Evolutionary conservation across 139 green algal genomes (phyloP).

Genomic region (Mesotaenium endlicherianum): DNA sequence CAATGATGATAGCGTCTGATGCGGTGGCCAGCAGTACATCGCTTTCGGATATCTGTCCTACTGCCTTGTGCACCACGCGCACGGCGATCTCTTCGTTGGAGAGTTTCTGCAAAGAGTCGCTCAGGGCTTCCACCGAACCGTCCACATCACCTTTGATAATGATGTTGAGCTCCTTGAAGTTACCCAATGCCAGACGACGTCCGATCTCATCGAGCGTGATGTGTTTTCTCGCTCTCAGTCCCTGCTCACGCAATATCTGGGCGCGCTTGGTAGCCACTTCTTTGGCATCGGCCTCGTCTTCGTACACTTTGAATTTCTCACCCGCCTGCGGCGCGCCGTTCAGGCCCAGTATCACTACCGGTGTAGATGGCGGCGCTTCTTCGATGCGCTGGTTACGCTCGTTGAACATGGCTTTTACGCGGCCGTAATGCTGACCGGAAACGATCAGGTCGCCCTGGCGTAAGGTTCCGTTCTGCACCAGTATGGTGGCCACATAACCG

Average conservation of each 20-base stretch:
- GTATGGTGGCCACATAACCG: conserved; percentile 79
- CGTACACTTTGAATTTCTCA: no score
- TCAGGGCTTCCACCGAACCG: conserved; percentile 90
- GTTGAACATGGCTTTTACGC: no score
- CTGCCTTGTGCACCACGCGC: conserved; percentile 77
- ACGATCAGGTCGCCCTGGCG: conserved; percentile 76
- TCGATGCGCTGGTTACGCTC: conserved; percentile 57
- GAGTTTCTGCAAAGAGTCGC: conserved; percentile 65
- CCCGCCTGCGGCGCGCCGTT: conserved; percentile 74
- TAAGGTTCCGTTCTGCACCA: conserved; percentile 87
- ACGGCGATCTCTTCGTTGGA: conserved; percentile 83
- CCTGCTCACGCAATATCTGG: conserved; percentile 63
- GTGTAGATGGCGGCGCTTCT: conserved; percentile 74
- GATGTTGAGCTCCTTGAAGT: conserved; percentile 67
- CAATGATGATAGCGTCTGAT: conserved; percentile 64
- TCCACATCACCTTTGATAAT: conserved; percentile 85
- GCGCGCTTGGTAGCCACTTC: conserved; percentile 60
- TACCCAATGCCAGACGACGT: no score
- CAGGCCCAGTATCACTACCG: conserved; percentile 79
- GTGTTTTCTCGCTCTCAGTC: conserved; percentile 30
- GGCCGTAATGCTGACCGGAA: conserved; percentile 69
- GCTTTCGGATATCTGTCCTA: conserved; percentile 72
- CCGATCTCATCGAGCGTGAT: neutral
- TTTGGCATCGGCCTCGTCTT: conserved; percentile 79
- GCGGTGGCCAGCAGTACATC: conserved; percentile 88